These are phyloP conservation scores for Suillus subalutaceus DNA, from an alignment of 768 basidiomycete genomes.

Conservation along the genomic window DNA sequence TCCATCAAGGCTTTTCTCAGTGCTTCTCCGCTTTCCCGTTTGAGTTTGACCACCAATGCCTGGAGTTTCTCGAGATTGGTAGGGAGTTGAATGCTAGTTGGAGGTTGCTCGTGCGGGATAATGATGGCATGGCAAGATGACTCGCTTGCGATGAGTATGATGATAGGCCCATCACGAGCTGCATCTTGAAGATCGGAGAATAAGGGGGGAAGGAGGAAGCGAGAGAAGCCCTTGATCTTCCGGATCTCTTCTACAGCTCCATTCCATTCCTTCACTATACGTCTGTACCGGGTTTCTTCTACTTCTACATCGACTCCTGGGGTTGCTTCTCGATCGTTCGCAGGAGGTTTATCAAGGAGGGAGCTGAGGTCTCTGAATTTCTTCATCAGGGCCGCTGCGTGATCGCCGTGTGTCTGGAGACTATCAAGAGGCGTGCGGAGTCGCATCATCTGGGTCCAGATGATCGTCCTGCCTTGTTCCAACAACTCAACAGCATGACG, in stretches of 20 bases:
- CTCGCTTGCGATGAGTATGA: slow-evolving; percentile 12
- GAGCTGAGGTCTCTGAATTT: background rate
- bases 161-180: slow-evolving; percentile 10
- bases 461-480: background rate
- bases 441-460: background rate
- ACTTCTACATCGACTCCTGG: background rate
- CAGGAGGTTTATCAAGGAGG: background rate
- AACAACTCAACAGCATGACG: background rate
- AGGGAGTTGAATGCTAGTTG: slow-evolving; percentile 1
- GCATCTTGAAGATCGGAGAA: slow-evolving; percentile 14
- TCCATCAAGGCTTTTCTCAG: background rate
- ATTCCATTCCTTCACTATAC: too few species aligned
- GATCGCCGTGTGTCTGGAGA: background rate
- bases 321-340: background rate
- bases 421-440: background rate
- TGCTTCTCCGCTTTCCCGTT: background rate
- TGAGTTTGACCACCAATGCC: background rate
- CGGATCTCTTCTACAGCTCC: too few species aligned
- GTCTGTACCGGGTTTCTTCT: background rate
- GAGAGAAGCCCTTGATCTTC: slow-evolving; percentile 15
- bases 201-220: slow-evolving; percentile 17
- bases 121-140: slow-evolving; percentile 19
- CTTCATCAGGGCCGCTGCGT: background rate
- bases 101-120: background rate
- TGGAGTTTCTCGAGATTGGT: background rate